Evolutionary conservation across 73 alveolate genomes (phyloP), one percentile per base, ranked within the genome.

Genomic region (Tetrahymena elliotti): DNA sequence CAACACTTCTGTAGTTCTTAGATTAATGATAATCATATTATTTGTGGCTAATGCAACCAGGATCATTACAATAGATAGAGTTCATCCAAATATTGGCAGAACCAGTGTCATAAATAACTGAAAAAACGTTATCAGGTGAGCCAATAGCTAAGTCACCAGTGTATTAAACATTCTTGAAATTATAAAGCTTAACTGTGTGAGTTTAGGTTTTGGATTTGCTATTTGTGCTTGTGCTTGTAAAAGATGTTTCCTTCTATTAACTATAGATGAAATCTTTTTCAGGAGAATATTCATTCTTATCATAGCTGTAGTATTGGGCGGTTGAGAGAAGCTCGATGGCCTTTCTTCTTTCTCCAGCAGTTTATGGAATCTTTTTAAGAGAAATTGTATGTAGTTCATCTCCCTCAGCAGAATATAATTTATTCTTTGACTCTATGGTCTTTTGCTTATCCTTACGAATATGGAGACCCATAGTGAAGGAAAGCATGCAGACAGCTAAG

Each of bases 41-140:
- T 38, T 93, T 93, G 83, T 96, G 98, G 47, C 82, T 88, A 3
- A 83, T 35, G 83, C 99, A 97, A 31, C 98, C 92, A 35, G 36
- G 83, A 39, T 97, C 98, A 31, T 92, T 94, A 47, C 99, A 97
- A 37, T 82, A 84, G 40, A 93, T 93, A 15, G 99, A 97, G 38
- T 96, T 97, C 54, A 97, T 93, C 97, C 97, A 97, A 84, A 97
- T 82, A 41, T 97, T 97, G 7, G 97, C 97, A 31, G 97, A 93
- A 47, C 99, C 99, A 10, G 99, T 97, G 92, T 98, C 99, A 96
- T 97, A 98, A 22, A 97, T 97, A 12, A 97, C 99, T 33, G 96
- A 94, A 33, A 97, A 82, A n/a, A 95, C 88, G 93, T 96, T 93
- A 47, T 96, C 96, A 16, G 98, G 96, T 33, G 96, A 93, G 34